Base-by-base conservation (phyloP, 805 yeast species). In the Kazachstania africana region DNA sequence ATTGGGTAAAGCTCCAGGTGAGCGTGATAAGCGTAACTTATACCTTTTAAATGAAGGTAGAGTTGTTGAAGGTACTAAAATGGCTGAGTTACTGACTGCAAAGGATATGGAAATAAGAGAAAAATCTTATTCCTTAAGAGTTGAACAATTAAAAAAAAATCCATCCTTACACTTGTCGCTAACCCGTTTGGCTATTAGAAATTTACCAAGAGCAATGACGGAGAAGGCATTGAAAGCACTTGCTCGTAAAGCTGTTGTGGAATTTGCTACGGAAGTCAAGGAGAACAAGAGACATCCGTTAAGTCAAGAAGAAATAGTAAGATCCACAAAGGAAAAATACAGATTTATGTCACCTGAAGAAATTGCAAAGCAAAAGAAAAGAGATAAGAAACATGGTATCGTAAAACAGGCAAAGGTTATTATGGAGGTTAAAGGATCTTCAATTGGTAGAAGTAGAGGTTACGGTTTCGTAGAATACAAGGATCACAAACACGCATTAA, bases 11-110 rank as follows among this genome's bases (percentile, higher is more conserved):
- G 75, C 80, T 0, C 79, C 84, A 5, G 72, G 72, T 32, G 83
- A 75, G 46, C 75, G 70, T 46, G 98, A 91, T 53, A 81, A 66
- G 55, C 76, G 98, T 59, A 82, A 81, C 46, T 55, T 87, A 44
- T 91, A 75, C 56, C 62, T 91, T 51, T 64, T 91, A 48, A 87
- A 91, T 57, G 98, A 91, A 65, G 98, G 98, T 49, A 73, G 95
- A 46, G 80, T 91, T 40, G 72, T 85, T 3, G 69, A 76, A 31
- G 75, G 73, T 36, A 82, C 95, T 6, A 79, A 78, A 46, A 65
- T 91, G 33, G 94, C 95, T 1, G 64, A 70, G 35, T 54, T 69
- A 16, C 59, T 91, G 32, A 58, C 84, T 3, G 65, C 68, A 27
- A 60, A 83, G 15, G 98, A 91, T 47, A 57, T 85, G 64, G 93